Conservation (phyloP, 495 filamentous ascomycete genomes). For the Daldinia childiae region DNA sequence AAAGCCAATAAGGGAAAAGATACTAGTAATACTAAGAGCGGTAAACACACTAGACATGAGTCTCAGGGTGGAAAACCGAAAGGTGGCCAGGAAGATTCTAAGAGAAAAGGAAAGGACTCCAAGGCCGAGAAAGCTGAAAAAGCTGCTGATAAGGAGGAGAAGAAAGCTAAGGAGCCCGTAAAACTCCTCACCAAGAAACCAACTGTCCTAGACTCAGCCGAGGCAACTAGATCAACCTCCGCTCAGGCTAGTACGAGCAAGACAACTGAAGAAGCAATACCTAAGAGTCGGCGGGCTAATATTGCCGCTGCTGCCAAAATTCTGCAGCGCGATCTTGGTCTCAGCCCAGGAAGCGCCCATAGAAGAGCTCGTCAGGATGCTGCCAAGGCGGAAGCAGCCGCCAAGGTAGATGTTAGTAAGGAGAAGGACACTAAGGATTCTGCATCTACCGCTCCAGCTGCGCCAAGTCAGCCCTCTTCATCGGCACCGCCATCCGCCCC, state of each 20-base stretch:
- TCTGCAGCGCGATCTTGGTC: conserved; percentile 86
- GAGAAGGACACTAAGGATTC: conserved; percentile 52
- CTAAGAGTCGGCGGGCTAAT: conserved; percentile 69
- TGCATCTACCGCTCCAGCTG: conserved; percentile 38
- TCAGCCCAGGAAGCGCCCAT: conserved; percentile 70
- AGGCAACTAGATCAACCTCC: conserved; percentile 53
- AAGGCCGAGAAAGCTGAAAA: conserved; percentile 68
- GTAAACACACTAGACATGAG: conserved; percentile 60
- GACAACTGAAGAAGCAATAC: conserved; percentile 43
- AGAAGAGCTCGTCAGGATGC: conserved; percentile 62
- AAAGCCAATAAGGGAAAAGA: conserved; percentile 90
- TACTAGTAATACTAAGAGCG: conserved; percentile 55
- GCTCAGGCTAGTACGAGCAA: conserved; percentile 48
- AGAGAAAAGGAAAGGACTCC: conserved; percentile 67
- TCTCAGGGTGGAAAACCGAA: conserved; percentile 59
- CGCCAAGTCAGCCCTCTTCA: conserved; percentile 33
- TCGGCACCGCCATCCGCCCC: conserved; percentile 40
- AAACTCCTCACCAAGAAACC: conserved; percentile 81
- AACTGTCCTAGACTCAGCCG: conserved; percentile 61
- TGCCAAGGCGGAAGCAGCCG: conserved; percentile 59
- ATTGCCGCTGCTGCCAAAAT: conserved; percentile 82
- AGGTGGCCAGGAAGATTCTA: conserved; percentile 62
- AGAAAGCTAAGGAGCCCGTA: conserved; percentile 75
- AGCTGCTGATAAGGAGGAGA: conserved; percentile 50
- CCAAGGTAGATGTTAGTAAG: conserved; percentile 48